Evolutionary conservation across 306 rosid species (phyloP).

Genomic region (Casuarina glauca): DNA sequence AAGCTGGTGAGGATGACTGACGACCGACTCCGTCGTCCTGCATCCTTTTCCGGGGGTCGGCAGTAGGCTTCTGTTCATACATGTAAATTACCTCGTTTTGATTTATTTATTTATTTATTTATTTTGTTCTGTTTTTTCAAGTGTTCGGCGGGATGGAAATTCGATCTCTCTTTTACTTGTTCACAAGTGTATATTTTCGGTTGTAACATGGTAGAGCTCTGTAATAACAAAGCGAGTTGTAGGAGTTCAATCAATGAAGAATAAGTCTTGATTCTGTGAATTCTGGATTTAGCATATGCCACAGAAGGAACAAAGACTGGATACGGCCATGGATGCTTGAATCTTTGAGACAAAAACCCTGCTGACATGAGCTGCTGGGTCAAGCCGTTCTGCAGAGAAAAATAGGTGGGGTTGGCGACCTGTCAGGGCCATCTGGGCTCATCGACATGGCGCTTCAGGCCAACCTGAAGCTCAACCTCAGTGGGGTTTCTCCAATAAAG

Average conservation of each 20-base stretch:
- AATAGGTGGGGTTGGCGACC: not conserved
- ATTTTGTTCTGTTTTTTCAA: slow-evolving; percentile 6
- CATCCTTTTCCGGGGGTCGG: not conserved
- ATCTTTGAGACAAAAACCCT: not conserved
- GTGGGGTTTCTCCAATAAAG: no score
- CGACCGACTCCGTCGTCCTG: not conserved
- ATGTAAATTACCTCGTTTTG: slow-evolving; percentile 7
- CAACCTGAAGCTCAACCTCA: no score
- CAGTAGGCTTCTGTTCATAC: slow-evolving; percentile 12
- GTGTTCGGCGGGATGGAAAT: slow-evolving; percentile 10
- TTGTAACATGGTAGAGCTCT: no score
- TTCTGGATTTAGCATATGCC: no score
- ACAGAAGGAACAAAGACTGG: not conserved
- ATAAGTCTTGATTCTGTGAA: no score
- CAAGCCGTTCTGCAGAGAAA: not conserved
- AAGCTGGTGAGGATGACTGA: slow-evolving; percentile 52
- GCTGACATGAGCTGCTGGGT: not conserved
- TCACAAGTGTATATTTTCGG: slow-evolving; percentile 17
- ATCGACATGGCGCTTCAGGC: no score
- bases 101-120: slow-evolving; percentile 19
- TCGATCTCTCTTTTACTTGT: slow-evolving; percentile 10
- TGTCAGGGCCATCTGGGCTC: not conserved
- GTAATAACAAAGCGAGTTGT: no score
- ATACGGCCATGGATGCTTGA: not conserved
- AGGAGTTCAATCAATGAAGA: no score